Evolutionary conservation across 345 rosid genomes (phyloP).

Genomic region (Viola odorata): DNA sequence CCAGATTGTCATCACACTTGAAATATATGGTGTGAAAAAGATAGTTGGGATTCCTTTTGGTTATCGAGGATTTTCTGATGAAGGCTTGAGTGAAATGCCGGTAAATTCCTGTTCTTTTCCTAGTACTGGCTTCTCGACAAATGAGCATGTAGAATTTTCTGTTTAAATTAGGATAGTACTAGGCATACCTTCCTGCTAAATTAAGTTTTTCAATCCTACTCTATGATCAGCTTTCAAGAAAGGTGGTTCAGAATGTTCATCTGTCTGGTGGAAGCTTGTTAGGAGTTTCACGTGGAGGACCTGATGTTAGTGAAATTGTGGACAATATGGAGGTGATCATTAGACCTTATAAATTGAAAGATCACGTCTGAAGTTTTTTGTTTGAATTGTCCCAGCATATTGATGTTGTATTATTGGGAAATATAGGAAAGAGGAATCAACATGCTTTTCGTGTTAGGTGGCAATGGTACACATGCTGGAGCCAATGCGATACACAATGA

Average conservation of each 20-base stretch:
- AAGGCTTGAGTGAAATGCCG: slow-evolving; percentile 69
- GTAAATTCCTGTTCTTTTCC: slow-evolving; percentile 31
- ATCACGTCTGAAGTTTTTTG: background rate
- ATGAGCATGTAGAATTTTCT: background rate
- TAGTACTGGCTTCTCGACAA: slow-evolving; percentile 6
- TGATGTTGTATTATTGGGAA: slow-evolving; percentile 15
- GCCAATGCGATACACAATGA: slow-evolving; percentile 94
- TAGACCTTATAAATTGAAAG: background rate
- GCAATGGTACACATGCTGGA: slow-evolving; percentile 98
- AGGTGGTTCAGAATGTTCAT: slow-evolving; percentile 94
- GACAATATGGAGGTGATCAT: slow-evolving; percentile 66
- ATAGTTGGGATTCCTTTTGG: slow-evolving; percentile 95
- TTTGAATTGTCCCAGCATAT: background rate
- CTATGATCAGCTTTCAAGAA: slow-evolving; percentile 67
- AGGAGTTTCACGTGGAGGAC: slow-evolving; percentile 95
- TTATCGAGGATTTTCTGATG: slow-evolving; percentile 79
- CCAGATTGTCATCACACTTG: slow-evolving; percentile 96
- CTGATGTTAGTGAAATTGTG: slow-evolving; percentile 64
- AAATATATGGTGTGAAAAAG: slow-evolving; percentile 91
- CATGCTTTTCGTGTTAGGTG: slow-evolving; percentile 98
- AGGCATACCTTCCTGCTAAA: too few relatives aligned
- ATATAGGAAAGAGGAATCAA: slow-evolving; percentile 90
- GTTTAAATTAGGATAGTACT: background rate
- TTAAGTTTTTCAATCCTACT: slow-evolving; percentile 5
- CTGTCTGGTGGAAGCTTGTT: slow-evolving; percentile 97